Base-by-base conservation (phyloP, 768 basidiomycete species). In the Naganishia antarctica region DNA sequence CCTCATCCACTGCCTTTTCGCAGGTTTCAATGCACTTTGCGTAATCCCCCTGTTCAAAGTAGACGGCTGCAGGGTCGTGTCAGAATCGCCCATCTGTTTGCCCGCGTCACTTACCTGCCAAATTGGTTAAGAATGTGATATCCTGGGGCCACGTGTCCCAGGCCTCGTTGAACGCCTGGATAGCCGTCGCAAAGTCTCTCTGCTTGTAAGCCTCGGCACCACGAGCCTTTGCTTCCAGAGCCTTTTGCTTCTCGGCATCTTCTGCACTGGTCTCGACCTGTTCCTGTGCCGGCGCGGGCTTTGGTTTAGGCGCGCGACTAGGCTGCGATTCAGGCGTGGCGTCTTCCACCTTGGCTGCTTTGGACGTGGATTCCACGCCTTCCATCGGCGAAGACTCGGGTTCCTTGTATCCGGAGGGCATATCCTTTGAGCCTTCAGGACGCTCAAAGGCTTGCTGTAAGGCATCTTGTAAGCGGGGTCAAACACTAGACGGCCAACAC, bases 1-100 rank as follows among this genome's bases (percentile, higher is more conserved):
- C 96, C 74, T 97, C 90, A 13, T 98, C 96, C 46, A 91, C 88
- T n/a, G 96, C 94, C 79, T 91, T 93, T 73, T 96, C 87, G 76
- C 91, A 93, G 0, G 85, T 85, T 76, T 92, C 88, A 71, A 99
- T 93, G 63, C 85, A 84, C 75, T 89, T 87, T 79, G 91, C 88
- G 71, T 87, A 97, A 37, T 98, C 86, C 11, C 87, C 90, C 76
- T 94, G 83, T 80, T 99, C 96, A 71, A 91, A 92, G 79, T 93
- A 89, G 8, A 86, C 91, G 63, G 96, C 96, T 87, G 60, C 37
- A 3, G 34, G 16, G 21, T 16, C 37, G 8, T 40, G 8, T 40
- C 37, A 40, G 37, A 7, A 40, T 40, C 37, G 7, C 37, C 7
- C 16, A 40, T 40, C 37, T 40, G 7, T n/a, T n/a, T n/a, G n/a